These are phyloP conservation scores for Pythium sukuiense DNA, from an alignment of 352 stramenopile genomes.

Conservation along the genomic window DNA sequence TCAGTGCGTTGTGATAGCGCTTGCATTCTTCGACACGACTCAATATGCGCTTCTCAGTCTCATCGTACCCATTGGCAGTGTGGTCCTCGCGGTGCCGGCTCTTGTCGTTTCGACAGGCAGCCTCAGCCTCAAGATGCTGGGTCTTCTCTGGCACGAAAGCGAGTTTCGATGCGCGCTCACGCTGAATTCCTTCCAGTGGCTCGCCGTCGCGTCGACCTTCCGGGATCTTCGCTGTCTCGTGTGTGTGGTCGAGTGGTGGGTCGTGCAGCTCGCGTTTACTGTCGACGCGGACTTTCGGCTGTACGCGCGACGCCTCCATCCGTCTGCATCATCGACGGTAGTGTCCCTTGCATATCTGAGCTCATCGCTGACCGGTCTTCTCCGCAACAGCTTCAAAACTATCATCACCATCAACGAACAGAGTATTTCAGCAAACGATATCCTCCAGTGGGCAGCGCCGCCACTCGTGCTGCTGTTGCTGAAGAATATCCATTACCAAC, in stretches of 20 bases:
- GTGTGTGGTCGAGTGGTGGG: slow-evolving; percentile 30
- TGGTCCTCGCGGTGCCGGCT: slow-evolving; percentile 23
- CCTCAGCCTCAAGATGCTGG: slow-evolving; percentile 25
- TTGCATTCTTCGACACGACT: slow-evolving; percentile 21
- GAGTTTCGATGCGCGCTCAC: slow-evolving; percentile 32
- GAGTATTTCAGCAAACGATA: slow-evolving; percentile 23
- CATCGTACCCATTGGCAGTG: background rate
- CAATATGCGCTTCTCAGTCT: background rate
- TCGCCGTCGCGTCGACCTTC: slow-evolving; percentile 17
- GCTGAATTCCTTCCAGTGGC: slow-evolving; percentile 33
- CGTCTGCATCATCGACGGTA: background rate
- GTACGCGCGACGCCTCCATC: slow-evolving; percentile 14
- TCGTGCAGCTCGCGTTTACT: slow-evolving; percentile 27
- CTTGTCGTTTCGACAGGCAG: slow-evolving; percentile 19
- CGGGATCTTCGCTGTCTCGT: slow-evolving; percentile 19
- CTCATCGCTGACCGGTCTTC: slow-evolving; percentile 17
- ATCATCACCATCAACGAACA: slow-evolving; percentile 21
- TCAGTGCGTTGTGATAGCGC: slow-evolving; percentile 5
- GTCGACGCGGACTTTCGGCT: slow-evolving; percentile 26
- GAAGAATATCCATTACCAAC: slow-evolving; percentile 24
- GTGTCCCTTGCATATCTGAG: slow-evolving; percentile 1
- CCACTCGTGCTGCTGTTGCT: slow-evolving; percentile 29
- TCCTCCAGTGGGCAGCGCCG: slow-evolving; percentile 30
- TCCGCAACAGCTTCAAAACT: slow-evolving; percentile 10
- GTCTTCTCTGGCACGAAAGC: slow-evolving; percentile 16